Evolutionary conservation across 345 rosid genomes (phyloP).

Genomic region (Salix purpurea): DNA sequence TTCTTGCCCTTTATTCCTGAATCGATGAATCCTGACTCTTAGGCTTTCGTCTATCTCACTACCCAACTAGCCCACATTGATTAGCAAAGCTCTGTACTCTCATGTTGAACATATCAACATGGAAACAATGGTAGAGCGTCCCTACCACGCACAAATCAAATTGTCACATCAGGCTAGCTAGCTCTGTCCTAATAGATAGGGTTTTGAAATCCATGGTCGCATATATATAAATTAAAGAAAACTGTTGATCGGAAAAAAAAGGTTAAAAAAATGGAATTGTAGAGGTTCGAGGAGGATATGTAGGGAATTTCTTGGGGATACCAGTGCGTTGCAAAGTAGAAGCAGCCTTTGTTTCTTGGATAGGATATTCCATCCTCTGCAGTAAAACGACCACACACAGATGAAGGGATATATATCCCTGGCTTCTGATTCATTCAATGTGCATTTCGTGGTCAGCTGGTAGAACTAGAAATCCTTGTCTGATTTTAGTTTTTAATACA

Average conservation of each 20-base stretch:
- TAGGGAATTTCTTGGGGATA: slow-evolving; percentile 12
- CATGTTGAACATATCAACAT: too few species aligned
- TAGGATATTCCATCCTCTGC: not conserved
- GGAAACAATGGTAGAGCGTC: not conserved
- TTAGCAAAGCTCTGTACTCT: not conserved
- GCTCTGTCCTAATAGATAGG: not conserved
- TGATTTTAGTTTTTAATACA: too few species aligned
- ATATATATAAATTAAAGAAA: too few species aligned
- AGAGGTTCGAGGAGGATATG: slow-evolving; percentile 26
- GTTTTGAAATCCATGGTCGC: not conserved
- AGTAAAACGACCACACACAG: not conserved
- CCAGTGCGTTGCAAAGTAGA: slow-evolving; percentile 16
- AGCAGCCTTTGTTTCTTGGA: not conserved
- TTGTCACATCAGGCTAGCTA: not conserved
- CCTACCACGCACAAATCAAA: not conserved
- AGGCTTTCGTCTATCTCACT: slow-evolving; percentile 20
- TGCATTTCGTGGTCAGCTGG: not conserved
- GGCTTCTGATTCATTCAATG: not conserved
- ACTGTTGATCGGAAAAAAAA: not conserved
- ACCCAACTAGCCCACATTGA: not conserved
- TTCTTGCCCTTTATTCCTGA: not conserved
- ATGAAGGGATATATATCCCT: slow-evolving; percentile 4
- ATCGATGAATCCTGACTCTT: not conserved
- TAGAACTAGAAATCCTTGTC: too few species aligned
- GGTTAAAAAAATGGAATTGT: not conserved